Percentiles rank a stretch among this genome's conserved stretches.
Conservation (phyloP, 2,329 filamentous ascomycete species). For the Lizonia empirigonia region DNA sequence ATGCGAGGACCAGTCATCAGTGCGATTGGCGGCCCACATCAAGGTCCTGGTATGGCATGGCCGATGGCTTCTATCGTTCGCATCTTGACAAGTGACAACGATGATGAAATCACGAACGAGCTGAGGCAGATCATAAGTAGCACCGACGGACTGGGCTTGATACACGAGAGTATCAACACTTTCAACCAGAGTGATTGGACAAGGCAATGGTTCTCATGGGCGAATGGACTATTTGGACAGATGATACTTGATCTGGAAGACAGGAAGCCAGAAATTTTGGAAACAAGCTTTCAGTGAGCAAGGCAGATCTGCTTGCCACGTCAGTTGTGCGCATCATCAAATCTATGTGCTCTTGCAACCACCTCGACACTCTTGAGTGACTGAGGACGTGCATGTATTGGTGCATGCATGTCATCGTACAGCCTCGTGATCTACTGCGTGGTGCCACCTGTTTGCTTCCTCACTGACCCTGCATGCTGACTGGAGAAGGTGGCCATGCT, state of each 20-base stretch:
- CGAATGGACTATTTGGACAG: slow-evolving; percentile 58
- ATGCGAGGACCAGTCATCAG: slow-evolving; percentile 57
- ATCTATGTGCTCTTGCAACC: slow-evolving; percentile 4
- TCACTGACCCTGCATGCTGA: slow-evolving; percentile 5
- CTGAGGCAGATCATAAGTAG: slow-evolving; percentile 54
- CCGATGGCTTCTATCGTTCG: slow-evolving; percentile 59
- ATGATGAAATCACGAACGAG: slow-evolving; percentile 53
- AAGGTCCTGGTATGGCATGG: slow-evolving; percentile 56
- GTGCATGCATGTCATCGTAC: background rate
- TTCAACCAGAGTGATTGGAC: slow-evolving; percentile 55
- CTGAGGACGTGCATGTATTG: background rate
- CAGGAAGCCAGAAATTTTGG: slow-evolving; percentile 52
- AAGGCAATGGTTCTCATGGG: slow-evolving; percentile 60
- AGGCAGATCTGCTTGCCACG: slow-evolving; percentile 6
- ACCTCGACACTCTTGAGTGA: background rate
- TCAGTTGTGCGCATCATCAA: background rate
- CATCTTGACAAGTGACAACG: slow-evolving; percentile 56
- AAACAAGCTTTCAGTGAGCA: slow-evolving; percentile 51
- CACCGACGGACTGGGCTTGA: slow-evolving; percentile 56
- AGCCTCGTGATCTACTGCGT: slow-evolving; percentile 5
- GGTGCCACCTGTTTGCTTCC: slow-evolving; percentile 4
- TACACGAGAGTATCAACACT: slow-evolving; percentile 60
- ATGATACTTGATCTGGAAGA: slow-evolving; percentile 55
- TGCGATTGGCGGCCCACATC: slow-evolving; percentile 57
- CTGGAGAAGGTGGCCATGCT: slow-evolving; percentile 2